A percentile compares a stretch with the other conserved stretches of the same genome.
Conservation (phyloP, 2,329 filamentous ascomycete genomes). For the Chaetothyriales sp. region DNA sequence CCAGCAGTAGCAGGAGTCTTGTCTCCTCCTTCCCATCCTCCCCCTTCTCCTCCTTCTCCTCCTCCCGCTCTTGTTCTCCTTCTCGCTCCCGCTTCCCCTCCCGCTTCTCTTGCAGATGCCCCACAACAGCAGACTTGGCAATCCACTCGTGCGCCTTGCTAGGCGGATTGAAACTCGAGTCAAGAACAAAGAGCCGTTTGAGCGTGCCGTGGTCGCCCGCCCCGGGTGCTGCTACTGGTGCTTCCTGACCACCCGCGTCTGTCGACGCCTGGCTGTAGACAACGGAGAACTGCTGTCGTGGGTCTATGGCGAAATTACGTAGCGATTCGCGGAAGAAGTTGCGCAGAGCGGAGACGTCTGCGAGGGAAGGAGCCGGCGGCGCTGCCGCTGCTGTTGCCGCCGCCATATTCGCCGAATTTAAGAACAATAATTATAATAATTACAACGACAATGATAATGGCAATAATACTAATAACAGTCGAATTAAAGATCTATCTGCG, state of each 20-base stretch:
- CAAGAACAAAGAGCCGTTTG: slow-evolving; percentile 45
- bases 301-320: neutral
- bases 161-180: slow-evolving; percentile 55
- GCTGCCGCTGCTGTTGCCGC: no score
- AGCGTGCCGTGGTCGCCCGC: neutral
- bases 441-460: no score
- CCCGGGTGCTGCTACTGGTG: neutral
- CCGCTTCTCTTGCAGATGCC: slow-evolving; percentile 14
- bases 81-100: no score
- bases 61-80: neutral
- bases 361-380: no score
- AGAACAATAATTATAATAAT: no score
- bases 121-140: slow-evolving; percentile 38
- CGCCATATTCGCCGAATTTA: no score
- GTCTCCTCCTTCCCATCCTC: slow-evolving; percentile 20
- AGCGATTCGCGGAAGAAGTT: neutral
- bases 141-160: slow-evolving; percentile 46
- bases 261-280: neutral
- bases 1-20: slow-evolving; percentile 45
- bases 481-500: no score
- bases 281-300: neutral
- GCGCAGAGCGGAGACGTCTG: neutral
- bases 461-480: no score
- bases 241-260: neutral
- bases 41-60: slow-evolving; percentile 25